Base-by-base conservation (phyloP, 495 filamentous ascomycete genomes). In the Tetracladium setigerum region DNA sequence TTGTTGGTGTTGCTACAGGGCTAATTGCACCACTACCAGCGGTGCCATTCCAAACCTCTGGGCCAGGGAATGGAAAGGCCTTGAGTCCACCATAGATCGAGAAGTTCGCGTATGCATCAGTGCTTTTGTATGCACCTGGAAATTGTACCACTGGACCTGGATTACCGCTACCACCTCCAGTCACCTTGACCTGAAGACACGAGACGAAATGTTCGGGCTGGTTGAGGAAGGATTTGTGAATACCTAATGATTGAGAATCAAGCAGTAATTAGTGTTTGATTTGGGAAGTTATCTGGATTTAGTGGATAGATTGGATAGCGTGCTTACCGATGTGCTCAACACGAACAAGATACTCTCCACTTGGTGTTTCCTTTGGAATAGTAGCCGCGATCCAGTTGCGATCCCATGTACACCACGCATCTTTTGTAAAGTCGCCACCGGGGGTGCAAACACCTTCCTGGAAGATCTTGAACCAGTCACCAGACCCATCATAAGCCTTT, bases 101-200 rank as follows among this genome's bases (percentile, higher is more conserved):
- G 27, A 24, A n/a, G 38, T 19, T 48, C 47, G 3, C 41, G 46
- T 19, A 57, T 0, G 76, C 67, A 47, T 79, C 74, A 3, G 62
- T 72, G n/a, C 63, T 63, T 55, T 73, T 75, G 64, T 78, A 73
- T 10, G 71, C 70, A 0, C 74, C 73, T 1, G 74, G 74, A 39
- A 78, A 77, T 53, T 68, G 62, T 24, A 66, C 72, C 0, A 64
- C 68, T 0, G 68, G 69, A 0, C 47, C 56, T 0, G 75, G 76
- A 17, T 55, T 65, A 15, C 61, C 58, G 49, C 53, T 73, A 39
- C 77, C 78, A 34, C 72, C 70, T 8, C 75, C 74, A n/a, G 62
- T 68, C 40, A 83, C 70, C 14, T 62, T 75, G 53, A 83, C 46
- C 50, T 83, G 78, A n/a, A 69, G 76, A 41, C 79, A 83, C 45